Percentiles rank a stretch among this genome's conserved stretches.
phyloP scores from a whole-genome alignment of 164 flowering plant genomes.

The Nymphaea thermarum region DNA sequence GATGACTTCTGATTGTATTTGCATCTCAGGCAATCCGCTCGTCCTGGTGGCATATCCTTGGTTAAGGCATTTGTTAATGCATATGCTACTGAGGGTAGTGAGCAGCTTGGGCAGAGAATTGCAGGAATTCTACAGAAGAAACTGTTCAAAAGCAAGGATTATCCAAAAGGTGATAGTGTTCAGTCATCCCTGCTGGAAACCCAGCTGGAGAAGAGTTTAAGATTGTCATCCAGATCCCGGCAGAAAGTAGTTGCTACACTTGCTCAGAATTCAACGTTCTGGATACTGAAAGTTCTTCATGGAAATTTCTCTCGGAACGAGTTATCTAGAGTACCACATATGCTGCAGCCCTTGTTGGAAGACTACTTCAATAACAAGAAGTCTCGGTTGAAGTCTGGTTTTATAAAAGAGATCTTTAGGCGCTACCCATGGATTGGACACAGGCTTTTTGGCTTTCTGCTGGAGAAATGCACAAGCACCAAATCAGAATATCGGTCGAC shows the following conservation, averaged over 20 bases:
- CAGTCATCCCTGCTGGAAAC: constrained; percentile 42
- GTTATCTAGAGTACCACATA: constrained; percentile 29
- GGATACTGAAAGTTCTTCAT: constrained; percentile 69
- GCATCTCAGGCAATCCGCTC: constrained; percentile 47
- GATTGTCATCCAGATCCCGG: constrained; percentile 32
- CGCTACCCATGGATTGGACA: constrained; percentile 72
- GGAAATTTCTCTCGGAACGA: constrained; percentile 35
- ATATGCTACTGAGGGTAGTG: constrained; percentile 48
- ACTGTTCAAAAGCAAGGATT: constrained; percentile 69
- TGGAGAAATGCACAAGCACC: constrained; percentile 52
- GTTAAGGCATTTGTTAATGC: constrained; percentile 65
- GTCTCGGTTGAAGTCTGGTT: constrained; percentile 56
- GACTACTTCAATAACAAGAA: constrained; percentile 61
- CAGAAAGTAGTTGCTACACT: constrained; percentile 59
- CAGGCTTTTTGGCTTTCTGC: constrained; percentile 42
- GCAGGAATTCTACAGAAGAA: constrained; percentile 83
- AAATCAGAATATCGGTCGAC: constrained; percentile 58
- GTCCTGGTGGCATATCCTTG: constrained; percentile 70
- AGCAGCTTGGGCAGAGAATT: constrained; percentile 83
- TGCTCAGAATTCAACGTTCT: constrained; percentile 61
- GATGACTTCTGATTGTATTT: too few relatives aligned
- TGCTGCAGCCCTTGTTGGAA: constrained; percentile 28
- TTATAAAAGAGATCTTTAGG: constrained; percentile 63
- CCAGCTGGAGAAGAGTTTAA: constrained; percentile 33
- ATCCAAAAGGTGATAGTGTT: constrained; percentile 49